These are phyloP conservation scores for Saccharata proteae DNA, from an alignment of 2,329 filamentous ascomycete genomes.

Conservation along the genomic window DNA sequence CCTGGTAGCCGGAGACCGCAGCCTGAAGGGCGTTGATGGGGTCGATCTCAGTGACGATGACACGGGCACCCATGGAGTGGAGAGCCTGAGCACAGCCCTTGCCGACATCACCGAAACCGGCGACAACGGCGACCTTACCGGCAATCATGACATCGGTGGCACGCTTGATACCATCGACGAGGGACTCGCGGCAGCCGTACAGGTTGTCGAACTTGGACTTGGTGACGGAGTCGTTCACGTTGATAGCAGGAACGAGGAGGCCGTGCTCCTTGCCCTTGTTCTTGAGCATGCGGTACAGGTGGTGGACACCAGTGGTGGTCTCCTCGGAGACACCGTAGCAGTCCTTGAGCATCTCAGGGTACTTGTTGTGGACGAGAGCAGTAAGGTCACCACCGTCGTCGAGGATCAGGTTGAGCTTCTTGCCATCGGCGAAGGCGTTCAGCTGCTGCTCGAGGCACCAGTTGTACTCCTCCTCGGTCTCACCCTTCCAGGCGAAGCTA, in stretches of 20 bases:
- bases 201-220: constrained; percentile 99
- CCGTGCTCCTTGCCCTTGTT: constrained; percentile 54
- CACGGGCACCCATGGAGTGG: constrained; percentile 91
- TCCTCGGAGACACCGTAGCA: constrained; percentile 99
- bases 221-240: constrained; percentile 99
- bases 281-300: constrained; percentile 95
- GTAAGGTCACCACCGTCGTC: constrained; percentile 98
- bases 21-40: constrained; percentile 99
- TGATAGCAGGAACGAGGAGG: constrained; percentile 86
- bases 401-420: constrained; percentile 96
- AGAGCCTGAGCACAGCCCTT: constrained; percentile 97
- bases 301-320: constrained; percentile 99
- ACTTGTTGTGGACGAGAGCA: constrained; percentile 91
- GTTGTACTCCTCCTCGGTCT: constrained; percentile 99
- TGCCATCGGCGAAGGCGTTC: constrained; percentile 86
- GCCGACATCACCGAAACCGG: constrained; percentile 96
- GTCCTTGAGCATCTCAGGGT: constrained; percentile 94
- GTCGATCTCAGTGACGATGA: constrained; percentile 93
- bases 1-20: constrained; percentile 92
- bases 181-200: constrained; percentile 97
- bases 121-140: constrained; percentile 95
- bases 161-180: constrained; percentile 99
- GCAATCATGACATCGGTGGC: constrained; percentile 99
- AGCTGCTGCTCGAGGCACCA: constrained; percentile 99
- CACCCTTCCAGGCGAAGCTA: constrained; percentile 65